These are phyloP conservation scores for Erysimum cheiranthoides DNA, from an alignment of 345 rosid genomes.

Conservation along the genomic window DNA sequence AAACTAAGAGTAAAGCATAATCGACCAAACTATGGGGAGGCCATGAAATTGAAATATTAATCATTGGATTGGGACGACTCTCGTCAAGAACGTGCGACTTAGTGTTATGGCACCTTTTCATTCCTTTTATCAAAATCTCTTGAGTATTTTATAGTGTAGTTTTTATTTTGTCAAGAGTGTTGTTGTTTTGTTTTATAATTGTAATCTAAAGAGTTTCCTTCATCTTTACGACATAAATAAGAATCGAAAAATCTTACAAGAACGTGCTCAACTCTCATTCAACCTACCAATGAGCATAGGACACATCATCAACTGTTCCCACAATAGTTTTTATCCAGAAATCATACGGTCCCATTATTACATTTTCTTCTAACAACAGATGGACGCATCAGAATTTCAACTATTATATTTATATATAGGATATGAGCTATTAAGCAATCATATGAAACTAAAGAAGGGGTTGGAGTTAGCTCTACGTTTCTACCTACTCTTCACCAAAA, in stretches of 20 bases:
- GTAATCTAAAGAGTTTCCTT: slow-evolving; percentile 21
- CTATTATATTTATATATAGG: background rate
- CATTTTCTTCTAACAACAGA: slow-evolving; percentile 5
- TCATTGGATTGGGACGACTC: slow-evolving; percentile 42
- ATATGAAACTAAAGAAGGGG: slow-evolving; percentile 15
- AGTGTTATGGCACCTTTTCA: slow-evolving; percentile 47
- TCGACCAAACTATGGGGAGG: slow-evolving; percentile 40
- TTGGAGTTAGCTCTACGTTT: slow-evolving; percentile 41
- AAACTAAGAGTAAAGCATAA: slow-evolving; percentile 3
- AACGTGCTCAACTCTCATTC: slow-evolving; percentile 42
- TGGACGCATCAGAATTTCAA: background rate
- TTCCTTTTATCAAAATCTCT: slow-evolving; percentile 28
- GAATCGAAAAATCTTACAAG: slow-evolving; percentile 21
- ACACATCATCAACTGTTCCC: slow-evolving; percentile 15
- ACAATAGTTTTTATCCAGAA: background rate
- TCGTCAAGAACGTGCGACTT: slow-evolving; percentile 49
- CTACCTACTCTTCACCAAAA: slow-evolving; percentile 42
- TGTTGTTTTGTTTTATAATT: slow-evolving; percentile 6
- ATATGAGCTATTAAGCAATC: slow-evolving; percentile 29
- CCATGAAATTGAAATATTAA: slow-evolving; percentile 30
- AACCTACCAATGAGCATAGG: slow-evolving; percentile 12
- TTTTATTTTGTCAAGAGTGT: slow-evolving; percentile 18
- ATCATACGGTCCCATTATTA: slow-evolving; percentile 27
- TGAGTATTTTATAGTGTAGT: background rate
- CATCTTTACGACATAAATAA: slow-evolving; percentile 29